Evolutionary conservation across 306 rosid species (phyloP).

Genomic region (Pueraria montana): DNA sequence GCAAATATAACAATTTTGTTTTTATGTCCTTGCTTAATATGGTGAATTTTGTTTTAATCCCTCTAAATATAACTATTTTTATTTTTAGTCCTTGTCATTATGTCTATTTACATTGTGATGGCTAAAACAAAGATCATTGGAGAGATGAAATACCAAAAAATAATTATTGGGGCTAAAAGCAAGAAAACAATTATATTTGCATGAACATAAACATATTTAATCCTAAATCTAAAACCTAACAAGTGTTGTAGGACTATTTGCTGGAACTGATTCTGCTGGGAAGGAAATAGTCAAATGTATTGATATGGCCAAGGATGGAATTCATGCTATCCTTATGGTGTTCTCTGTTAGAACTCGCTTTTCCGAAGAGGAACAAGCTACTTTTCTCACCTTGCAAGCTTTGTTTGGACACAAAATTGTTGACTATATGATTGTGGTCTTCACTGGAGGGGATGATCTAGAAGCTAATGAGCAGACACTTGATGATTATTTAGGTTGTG

Average conservation of each 20-base stretch:
- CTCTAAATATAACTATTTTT: too few relatives aligned
- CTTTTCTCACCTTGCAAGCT: background rate
- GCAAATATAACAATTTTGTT: too few relatives aligned
- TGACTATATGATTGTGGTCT: too few relatives aligned
- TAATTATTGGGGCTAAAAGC: background rate
- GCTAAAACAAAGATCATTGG: background rate
- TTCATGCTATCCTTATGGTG: background rate
- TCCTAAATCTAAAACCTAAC: background rate
- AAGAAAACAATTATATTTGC: background rate
- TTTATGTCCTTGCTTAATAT: background rate
- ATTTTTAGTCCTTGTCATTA: too few relatives aligned
- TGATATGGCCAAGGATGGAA: background rate
- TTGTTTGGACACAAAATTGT: conserved; percentile 2
- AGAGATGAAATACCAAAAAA: background rate
- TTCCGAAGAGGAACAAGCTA: conserved; percentile 12
- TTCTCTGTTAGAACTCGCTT: conserved; percentile 35
- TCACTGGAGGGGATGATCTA: too few relatives aligned
- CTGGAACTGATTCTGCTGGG: background rate
- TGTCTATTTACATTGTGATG: too few relatives aligned
- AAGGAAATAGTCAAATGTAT: background rate
- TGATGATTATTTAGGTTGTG: too few relatives aligned
- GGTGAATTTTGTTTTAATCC: too few relatives aligned
- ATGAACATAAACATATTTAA: background rate
- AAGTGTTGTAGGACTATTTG: background rate
- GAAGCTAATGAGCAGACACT: too few relatives aligned